Evolutionary conservation across 805 yeast species (phyloP).

Genomic region (Candida nitratophila): DNA sequence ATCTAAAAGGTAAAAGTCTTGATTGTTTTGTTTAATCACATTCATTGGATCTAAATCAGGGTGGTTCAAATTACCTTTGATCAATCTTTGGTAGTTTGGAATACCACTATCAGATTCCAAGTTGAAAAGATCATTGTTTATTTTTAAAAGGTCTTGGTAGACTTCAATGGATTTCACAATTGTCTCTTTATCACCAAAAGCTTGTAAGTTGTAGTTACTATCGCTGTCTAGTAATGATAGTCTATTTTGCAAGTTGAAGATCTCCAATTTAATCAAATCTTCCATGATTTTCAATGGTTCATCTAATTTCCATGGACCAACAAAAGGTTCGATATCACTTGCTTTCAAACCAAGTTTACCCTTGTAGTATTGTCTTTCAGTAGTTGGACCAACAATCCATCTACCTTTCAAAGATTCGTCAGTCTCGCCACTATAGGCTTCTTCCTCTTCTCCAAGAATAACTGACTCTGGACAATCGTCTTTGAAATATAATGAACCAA

Average conservation of each 20-base stretch:
- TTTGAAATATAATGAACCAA: slow-evolving; percentile 77
- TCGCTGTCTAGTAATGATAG: slow-evolving; percentile 50
- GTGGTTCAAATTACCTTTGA: slow-evolving; percentile 64
- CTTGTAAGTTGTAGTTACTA: slow-evolving; percentile 37
- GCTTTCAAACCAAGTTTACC: slow-evolving; percentile 49
- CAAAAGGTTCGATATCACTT: slow-evolving; percentile 37
- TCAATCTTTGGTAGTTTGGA: slow-evolving; percentile 54
- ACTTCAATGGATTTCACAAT: slow-evolving; percentile 48
- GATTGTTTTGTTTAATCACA: slow-evolving; percentile 44
- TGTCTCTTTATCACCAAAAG: slow-evolving; percentile 22
- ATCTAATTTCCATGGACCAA: slow-evolving; percentile 73
- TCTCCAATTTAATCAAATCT: slow-evolving; percentile 59
- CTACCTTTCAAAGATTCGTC: slow-evolving; percentile 47
- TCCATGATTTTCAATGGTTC: slow-evolving; percentile 57
- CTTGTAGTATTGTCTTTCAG: slow-evolving; percentile 73
- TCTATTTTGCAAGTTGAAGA: slow-evolving; percentile 51
- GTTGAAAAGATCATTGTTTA: slow-evolving; percentile 56
- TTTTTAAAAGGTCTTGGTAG: slow-evolving; percentile 49
- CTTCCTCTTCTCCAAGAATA: slow-evolving; percentile 26
- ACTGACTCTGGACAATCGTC: slow-evolving; percentile 46
- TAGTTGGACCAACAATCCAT: slow-evolving; percentile 90
- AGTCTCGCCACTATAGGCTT: slow-evolving; percentile 56
- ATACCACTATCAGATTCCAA: slow-evolving; percentile 40
- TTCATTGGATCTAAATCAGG: slow-evolving; percentile 94
- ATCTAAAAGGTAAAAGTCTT: slow-evolving; percentile 55